Evolutionary conservation across 768 basidiomycete species (phyloP).

Genomic region (Lentinula sp.): DNA sequence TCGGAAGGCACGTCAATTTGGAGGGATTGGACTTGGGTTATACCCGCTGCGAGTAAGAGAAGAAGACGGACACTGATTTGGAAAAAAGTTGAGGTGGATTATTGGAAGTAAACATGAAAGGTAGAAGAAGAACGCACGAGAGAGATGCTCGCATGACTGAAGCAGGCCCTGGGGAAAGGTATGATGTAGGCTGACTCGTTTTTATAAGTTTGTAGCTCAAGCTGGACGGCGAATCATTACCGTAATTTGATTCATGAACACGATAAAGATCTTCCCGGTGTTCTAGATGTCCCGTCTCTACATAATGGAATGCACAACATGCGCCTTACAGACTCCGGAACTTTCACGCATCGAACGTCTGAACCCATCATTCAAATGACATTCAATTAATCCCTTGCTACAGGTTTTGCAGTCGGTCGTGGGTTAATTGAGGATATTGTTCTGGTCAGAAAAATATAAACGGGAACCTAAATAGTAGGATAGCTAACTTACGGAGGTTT

Average conservation of each 20-base stretch:
- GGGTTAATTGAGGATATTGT: too few species aligned
- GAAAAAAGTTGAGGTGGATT: too few species aligned
- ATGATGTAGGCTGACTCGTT: not conserved
- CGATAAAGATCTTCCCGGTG: not conserved
- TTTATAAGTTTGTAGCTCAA: not conserved
- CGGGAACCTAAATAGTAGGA: too few species aligned
- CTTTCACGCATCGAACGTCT: too few species aligned
- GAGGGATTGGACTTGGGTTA: not conserved
- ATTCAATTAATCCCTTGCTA: too few species aligned
- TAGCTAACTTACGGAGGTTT: too few species aligned
- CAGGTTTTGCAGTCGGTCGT: too few species aligned
- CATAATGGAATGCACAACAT: too few species aligned
- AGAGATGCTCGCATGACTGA: not conserved
- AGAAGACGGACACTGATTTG: not conserved
- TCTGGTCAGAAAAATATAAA: too few species aligned
- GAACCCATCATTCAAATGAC: too few species aligned
- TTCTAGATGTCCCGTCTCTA: not conserved
- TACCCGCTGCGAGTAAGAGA: not conserved
- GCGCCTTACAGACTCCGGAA: too few species aligned
- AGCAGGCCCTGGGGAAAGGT: not conserved
- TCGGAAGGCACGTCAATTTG: not conserved
- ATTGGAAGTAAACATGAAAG: too few species aligned
- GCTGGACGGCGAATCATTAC: not conserved
- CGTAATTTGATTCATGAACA: not conserved
- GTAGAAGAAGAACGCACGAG: not conserved